phyloP scores from a whole-genome alignment of 2,329 filamentous ascomycete genomes.

The Pestalotiopsis sp. region DNA sequence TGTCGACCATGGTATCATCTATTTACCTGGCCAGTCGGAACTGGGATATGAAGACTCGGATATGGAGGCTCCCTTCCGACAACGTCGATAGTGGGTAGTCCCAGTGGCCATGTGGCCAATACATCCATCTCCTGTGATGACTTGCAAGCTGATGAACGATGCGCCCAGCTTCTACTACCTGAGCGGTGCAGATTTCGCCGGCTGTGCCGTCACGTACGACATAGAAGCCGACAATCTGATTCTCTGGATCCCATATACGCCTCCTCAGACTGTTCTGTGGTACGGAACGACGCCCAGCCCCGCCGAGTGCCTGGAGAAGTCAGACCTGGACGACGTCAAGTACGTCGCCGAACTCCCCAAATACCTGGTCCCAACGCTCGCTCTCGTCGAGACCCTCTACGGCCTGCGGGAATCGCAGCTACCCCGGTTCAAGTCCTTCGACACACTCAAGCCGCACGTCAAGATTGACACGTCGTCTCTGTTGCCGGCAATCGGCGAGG shows the following conservation, averaged over 20 bases:
- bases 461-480: conserved; percentile 56
- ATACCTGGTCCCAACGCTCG: conserved; percentile 52
- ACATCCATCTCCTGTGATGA: background rate
- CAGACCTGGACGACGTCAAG: conserved; percentile 73
- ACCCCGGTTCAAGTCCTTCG: conserved; percentile 32
- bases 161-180: conserved; percentile 60
- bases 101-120: background rate
- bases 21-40: conserved; percentile 55
- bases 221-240: conserved; percentile 63
- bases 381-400: conserved; percentile 44
- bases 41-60: conserved; percentile 61
- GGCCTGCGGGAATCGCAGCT: conserved; percentile 48
- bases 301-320: conserved; percentile 62
- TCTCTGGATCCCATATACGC: conserved; percentile 74
- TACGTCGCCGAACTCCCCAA: conserved; percentile 52
- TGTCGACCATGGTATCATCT: conserved; percentile 54
- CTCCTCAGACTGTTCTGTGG: conserved; percentile 64
- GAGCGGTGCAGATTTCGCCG: conserved; percentile 55
- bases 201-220: conserved; percentile 60
- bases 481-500: conserved; percentile 74
- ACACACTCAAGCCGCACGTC: conserved; percentile 29
- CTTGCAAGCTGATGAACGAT: conserved; percentile 12
- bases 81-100: conserved; percentile 58
- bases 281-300: conserved; percentile 62
- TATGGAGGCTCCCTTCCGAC: conserved; percentile 56